Percentiles rank a stretch among this genome's conserved stretches.
phyloP scores from a whole-genome alignment of 1,284 basidiomycete species.

The Naganishia sp. region DNA sequence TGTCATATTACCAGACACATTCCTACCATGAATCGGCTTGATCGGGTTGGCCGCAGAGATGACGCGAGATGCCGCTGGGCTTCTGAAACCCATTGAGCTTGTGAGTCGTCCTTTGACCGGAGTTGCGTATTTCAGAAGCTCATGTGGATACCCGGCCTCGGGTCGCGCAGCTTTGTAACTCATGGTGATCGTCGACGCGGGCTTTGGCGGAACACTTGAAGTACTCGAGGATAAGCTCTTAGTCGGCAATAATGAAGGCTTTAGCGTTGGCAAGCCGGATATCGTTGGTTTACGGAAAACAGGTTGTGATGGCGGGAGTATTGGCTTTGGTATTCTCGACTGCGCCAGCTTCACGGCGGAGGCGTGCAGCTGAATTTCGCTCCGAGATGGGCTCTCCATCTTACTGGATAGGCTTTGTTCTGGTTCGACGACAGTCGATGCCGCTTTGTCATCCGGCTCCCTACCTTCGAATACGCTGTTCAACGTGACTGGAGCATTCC shows the following conservation, averaged over 20 bases:
- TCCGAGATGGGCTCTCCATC: background rate
- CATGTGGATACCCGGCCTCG: background rate
- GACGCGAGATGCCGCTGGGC: conserved; percentile 7
- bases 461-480: background rate
- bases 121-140: conserved; percentile 1
- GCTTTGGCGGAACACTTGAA: background rate
- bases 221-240: conserved; percentile 6
- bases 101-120: conserved; percentile 10
- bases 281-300: conserved; percentile 24
- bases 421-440: background rate
- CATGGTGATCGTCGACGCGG: background rate
- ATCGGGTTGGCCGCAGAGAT: conserved; percentile 9
- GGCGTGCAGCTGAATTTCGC: background rate
- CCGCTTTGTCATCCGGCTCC: background rate
- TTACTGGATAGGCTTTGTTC: background rate
- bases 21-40: conserved; percentile 7
- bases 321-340: conserved; percentile 20
- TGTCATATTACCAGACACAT: conserved; percentile 5
- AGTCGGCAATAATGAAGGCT: conserved; percentile 3
- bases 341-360: background rate
- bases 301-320: conserved; percentile 10
- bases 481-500: background rate
- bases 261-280: conserved; percentile 12
- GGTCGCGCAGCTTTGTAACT: conserved; percentile 14
- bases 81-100: conserved; percentile 4